Base-by-base conservation (phyloP, 805 yeast genomes). In the Sugiyamaella smithiae region DNA sequence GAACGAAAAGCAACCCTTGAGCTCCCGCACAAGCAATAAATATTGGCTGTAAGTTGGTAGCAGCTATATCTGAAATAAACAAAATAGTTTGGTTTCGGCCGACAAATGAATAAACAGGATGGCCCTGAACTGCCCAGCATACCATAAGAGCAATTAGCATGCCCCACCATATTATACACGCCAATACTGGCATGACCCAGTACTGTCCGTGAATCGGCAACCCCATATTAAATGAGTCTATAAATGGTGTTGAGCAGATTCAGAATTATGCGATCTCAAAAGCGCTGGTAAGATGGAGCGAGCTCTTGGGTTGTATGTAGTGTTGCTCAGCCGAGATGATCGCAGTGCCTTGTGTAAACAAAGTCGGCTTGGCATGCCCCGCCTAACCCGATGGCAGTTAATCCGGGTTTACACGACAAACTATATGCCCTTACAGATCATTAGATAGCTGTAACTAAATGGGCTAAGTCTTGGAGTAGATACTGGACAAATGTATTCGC, bases 31-130 rank as follows among this genome's bases (percentile, higher is more conserved):
- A 83, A 14, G 84, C 69, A 32, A 90, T 88, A 66, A 91, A 91
- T 17, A 90, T 67, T 1, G 96, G 95, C 63, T 89, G 85, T 43
- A 88, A 69, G 57, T 81, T 82, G 7, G 96, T 85, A 7, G 97
- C 97, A 2, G 91, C 97, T 44, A 90, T 78, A 60, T 90, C 87
- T 2, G 95, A 85, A 43, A 91, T 79, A 67, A 85, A 91, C 33
- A 67, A 58, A 1, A 88, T 82, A 35, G 54, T 45, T 59, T 55
- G 80, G 16, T 47, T 44, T 31, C 54, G 46, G 58, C 54, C 80
- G 73, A 80, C 76, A 55, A 81, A 81, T 48, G 71, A 63, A 61
- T 86, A 85, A 9, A 76, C 70, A 0, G 96, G 96, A 40, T 77
- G 77, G 26, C 96, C 97, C 61, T 87, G 88, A 2, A 72, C 75